Percentiles rank a stretch among this genome's conserved stretches.
Conservation (phyloP, 768 basidiomycete genomes). For the Kockovaella imperatae region DNA sequence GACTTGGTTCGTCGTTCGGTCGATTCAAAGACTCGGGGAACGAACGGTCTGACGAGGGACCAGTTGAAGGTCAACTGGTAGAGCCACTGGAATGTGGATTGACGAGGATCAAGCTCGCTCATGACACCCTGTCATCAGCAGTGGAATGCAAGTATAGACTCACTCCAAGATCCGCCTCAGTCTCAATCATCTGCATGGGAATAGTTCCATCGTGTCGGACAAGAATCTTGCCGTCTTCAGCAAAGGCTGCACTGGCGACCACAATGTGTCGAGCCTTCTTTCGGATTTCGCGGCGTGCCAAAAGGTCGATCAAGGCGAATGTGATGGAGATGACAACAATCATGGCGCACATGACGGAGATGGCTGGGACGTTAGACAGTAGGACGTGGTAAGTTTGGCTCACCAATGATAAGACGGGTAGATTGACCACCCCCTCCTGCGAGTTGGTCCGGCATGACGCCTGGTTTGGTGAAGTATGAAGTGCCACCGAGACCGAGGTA, state of each 20-base stretch:
- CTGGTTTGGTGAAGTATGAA: conserved; percentile 25
- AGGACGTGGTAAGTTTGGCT: conserved; percentile 4
- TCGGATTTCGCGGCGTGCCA: conserved; percentile 21
- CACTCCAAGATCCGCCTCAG: conserved; percentile 38
- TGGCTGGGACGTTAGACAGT: conserved; percentile 20
- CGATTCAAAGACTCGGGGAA: conserved; percentile 19
- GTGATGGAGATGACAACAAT: conserved; percentile 38
- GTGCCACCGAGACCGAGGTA: conserved; percentile 45
- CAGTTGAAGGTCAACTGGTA: conserved; percentile 45
- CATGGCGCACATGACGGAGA: conserved; percentile 44
- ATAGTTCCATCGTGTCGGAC: conserved; percentile 44
- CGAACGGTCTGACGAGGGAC: conserved; percentile 39
- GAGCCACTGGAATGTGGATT: conserved; percentile 46
- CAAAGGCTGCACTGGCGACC: conserved; percentile 42
- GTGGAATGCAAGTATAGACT: not conserved
- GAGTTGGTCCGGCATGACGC: conserved; percentile 11
- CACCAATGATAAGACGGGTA: conserved; percentile 37
- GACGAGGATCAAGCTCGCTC: conserved; percentile 40
- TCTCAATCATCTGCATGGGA: conserved; percentile 45
- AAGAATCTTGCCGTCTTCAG: conserved; percentile 42
- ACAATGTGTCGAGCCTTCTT: conserved; percentile 41
- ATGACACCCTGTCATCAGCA: conserved; percentile 29
- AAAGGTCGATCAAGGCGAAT: conserved; percentile 33
- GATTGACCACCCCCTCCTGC: conserved; percentile 26
- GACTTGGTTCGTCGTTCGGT: conserved; percentile 1